Conservation (phyloP, 208 protist genomes). For the Acanthamoeba polyphaga region DNA sequence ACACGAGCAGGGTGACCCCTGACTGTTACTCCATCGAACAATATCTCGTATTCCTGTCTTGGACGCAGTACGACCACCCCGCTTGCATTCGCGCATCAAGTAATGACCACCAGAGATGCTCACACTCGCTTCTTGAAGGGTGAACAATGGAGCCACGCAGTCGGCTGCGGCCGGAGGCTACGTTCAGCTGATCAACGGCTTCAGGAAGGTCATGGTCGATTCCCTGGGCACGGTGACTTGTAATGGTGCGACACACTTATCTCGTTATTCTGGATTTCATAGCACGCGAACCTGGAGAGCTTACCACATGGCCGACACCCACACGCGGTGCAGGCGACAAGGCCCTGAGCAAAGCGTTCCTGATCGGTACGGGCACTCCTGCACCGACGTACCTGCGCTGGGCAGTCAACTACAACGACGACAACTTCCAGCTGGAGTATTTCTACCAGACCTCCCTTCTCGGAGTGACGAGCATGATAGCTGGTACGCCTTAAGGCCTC, state of each 20-base stretch:
- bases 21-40: constrained; percentile 29
- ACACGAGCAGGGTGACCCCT: not conserved
- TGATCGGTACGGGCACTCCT: not conserved
- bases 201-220: constrained; percentile 23
- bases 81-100: too few relatives aligned
- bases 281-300: too few relatives aligned
- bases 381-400: not conserved
- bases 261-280: not conserved
- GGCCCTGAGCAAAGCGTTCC: constrained; percentile 16
- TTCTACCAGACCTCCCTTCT: constrained; percentile 1
- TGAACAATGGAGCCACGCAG: not conserved
- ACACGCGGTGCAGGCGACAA: not conserved
- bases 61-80: constrained; percentile 22
- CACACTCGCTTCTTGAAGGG: not conserved
- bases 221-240: constrained; percentile 16
- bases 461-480: not conserved
- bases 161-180: not conserved
- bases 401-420: constrained; percentile 45
- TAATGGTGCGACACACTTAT: not conserved
- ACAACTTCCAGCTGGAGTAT: constrained; percentile 23
- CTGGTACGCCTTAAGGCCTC: not conserved
- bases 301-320: not conserved
- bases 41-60: constrained; percentile 30
- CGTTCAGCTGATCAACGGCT: not conserved
- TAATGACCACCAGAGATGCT: too few relatives aligned